Evolutionary conservation across 495 filamentous ascomycete species (phyloP).

Genomic region (Pyronema omphalodes): DNA sequence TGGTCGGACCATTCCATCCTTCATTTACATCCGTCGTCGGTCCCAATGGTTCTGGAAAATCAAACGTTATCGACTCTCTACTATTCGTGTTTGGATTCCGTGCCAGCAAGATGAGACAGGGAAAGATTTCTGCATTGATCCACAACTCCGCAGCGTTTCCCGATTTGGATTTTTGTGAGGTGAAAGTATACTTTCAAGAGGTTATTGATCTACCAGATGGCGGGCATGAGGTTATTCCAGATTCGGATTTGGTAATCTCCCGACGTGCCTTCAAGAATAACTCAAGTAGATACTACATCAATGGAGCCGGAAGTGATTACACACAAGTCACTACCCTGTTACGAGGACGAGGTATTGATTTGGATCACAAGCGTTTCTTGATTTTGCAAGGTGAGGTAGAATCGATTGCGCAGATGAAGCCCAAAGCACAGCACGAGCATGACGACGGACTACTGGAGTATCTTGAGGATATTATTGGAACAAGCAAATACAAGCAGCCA

Average conservation of each 20-base stretch:
- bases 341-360: constrained; percentile 71
- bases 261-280: constrained; percentile 95
- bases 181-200: constrained; percentile 88
- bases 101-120: constrained; percentile 97
- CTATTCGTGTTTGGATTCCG: constrained; percentile 97
- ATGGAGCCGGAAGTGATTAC: constrained; percentile 71
- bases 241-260: constrained; percentile 72
- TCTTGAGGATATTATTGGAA: constrained; percentile 95
- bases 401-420: constrained; percentile 97
- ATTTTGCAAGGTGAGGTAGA: constrained; percentile 97
- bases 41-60: constrained; percentile 95
- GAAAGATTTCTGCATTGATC: constrained; percentile 92
- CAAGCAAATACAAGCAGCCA: constrained; percentile 88
- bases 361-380: constrained; percentile 95
- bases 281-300: constrained; percentile 93
- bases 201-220: constrained; percentile 71
- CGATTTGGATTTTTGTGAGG: constrained; percentile 75
- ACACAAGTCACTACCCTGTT: constrained; percentile 79
- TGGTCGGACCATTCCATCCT: constrained; percentile 89
- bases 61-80: constrained; percentile 94
- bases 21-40: constrained; percentile 99
- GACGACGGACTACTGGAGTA: constrained; percentile 95
- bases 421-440: constrained; percentile 83
- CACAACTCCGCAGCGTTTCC: constrained; percentile 84
- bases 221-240: constrained; percentile 49